Percentiles rank a stretch among this genome's conserved stretches.
phyloP scores from a whole-genome alignment of 2,329 filamentous ascomycete species.

The Pseudofabraea citricarpa region DNA sequence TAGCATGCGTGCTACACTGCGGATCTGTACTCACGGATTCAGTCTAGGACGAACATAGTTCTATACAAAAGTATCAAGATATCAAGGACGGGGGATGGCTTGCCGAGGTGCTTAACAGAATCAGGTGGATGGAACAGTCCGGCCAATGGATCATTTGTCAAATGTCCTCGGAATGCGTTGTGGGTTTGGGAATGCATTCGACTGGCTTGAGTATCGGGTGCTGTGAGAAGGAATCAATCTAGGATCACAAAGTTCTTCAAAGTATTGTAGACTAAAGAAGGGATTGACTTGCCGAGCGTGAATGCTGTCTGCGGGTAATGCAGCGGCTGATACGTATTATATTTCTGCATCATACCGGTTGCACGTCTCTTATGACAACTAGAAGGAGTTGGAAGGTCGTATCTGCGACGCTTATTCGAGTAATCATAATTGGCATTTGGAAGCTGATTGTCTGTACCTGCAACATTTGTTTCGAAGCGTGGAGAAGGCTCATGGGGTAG shows the following conservation, averaged over 20 bases:
- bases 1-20: not conserved
- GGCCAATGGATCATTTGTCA: conserved; percentile 43
- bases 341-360: not conserved
- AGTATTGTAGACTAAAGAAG: not conserved
- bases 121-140: conserved; percentile 84
- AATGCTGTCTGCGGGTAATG: not conserved
- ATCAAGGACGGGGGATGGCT: conserved; percentile 49
- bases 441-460: too few relatives aligned
- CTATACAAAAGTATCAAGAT: conserved; percentile 35
- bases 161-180: conserved; percentile 18
- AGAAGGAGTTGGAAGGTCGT: not conserved
- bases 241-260: conserved; percentile 1
- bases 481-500: not conserved
- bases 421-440: too few relatives aligned
- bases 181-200: not conserved
- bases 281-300: not conserved
- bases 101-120: conserved; percentile 90
- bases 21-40: conserved; percentile 44
- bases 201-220: conserved; percentile 1
- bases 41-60: conserved; percentile 60
- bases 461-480: not conserved
- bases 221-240: conserved; percentile 3
- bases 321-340: not conserved
- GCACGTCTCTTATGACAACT: not conserved
- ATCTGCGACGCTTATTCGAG: too few relatives aligned